Evolutionary conservation across 2,329 filamentous ascomycete species (phyloP).

Genomic region (Fusarium sp.): DNA sequence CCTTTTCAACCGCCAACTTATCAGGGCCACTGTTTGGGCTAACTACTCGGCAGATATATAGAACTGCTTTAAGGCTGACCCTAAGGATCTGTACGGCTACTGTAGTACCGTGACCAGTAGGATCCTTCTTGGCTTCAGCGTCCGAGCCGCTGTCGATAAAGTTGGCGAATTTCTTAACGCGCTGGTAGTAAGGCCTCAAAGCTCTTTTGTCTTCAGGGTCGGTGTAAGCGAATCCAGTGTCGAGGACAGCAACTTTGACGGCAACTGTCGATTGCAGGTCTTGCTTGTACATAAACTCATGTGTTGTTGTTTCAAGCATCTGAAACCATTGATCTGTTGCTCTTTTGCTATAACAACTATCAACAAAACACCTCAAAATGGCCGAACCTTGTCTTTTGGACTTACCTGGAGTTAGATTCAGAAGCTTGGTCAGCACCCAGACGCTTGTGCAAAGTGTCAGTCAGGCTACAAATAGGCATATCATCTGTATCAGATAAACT

Average conservation of each 20-base stretch:
- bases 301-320: background rate
- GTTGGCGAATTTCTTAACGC: background rate
- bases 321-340: background rate
- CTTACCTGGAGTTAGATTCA: background rate
- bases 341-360: background rate
- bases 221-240: background rate
- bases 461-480: rapidly evolving
- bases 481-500: background rate
- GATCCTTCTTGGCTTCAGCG: background rate
- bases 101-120: background rate
- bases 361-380: background rate
- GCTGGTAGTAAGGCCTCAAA: background rate
- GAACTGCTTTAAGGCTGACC: background rate
- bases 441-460: background rate
- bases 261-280: rapidly evolving
- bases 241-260: background rate
- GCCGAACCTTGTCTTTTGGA: background rate
- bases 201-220: background rate
- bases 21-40: background rate
- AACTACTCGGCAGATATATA: background rate
- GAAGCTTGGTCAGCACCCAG: background rate
- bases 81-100: background rate
- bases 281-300: background rate
- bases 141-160: background rate
- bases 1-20: background rate